These are phyloP conservation scores for Malania oleifera DNA, from an alignment of 164 flowering plant genomes.

Conservation along the genomic window DNA sequence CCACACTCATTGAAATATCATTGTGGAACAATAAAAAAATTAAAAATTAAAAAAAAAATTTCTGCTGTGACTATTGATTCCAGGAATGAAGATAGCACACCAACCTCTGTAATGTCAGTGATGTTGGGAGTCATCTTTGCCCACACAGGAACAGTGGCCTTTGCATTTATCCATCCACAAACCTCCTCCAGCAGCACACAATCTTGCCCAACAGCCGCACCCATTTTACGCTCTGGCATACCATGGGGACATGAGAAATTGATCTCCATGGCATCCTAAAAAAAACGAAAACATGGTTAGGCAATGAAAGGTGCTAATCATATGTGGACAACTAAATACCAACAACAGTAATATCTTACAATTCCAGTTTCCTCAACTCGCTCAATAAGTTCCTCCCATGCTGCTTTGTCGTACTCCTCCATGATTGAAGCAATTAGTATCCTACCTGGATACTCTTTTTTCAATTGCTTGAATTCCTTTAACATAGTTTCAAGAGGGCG, in stretches of 20 bases:
- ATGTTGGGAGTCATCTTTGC: conserved; percentile 99
- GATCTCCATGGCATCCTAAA: conserved; percentile 88
- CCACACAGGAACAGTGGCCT: conserved; percentile 99
- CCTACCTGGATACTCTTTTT: conserved; percentile 87
- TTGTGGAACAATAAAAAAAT: no score
- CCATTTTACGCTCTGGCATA: conserved; percentile 99
- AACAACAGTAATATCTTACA: conserved; percentile 35
- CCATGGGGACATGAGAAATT: conserved; percentile 99
- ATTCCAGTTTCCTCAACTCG: conserved; percentile 94
- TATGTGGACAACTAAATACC: not conserved
- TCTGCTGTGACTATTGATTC: not conserved
- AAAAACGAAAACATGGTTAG: not conserved
- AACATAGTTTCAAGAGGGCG: conserved; percentile 94
- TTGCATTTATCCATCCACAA: conserved; percentile 94
- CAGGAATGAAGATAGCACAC: conserved; percentile 4
- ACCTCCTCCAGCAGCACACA: conserved; percentile 86
- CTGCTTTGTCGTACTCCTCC: conserved; percentile 94
- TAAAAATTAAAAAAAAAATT: not conserved
- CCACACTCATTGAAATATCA: no score
- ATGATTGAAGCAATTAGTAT: conserved; percentile 94
- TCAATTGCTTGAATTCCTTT: conserved; percentile 84
- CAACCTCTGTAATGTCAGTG: conserved; percentile 88
- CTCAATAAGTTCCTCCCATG: conserved; percentile 96
- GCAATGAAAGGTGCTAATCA: conserved; percentile 4
- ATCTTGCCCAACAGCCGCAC: conserved; percentile 98